These are phyloP conservation scores for Haplographium delicatum DNA, from an alignment of 495 filamentous ascomycete species.

Conservation along the genomic window DNA sequence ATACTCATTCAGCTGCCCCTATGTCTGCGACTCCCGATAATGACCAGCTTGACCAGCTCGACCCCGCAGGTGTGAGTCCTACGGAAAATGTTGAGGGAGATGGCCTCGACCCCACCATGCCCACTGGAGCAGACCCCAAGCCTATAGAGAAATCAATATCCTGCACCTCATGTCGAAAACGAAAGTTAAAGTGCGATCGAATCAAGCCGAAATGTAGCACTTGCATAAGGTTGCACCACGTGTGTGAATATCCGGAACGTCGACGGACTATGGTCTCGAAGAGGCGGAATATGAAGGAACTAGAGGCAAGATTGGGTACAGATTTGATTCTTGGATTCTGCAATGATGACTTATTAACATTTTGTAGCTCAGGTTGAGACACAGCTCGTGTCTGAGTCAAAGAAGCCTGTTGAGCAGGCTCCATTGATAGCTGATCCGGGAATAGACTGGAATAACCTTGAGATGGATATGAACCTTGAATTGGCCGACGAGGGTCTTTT, in stretches of 20 bases:
- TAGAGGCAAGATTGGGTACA: slow-evolving; percentile 89
- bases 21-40: slow-evolving; percentile 2
- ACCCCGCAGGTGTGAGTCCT: neutral
- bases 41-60: neutral
- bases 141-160: slow-evolving; percentile 70
- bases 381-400: slow-evolving; percentile 12
- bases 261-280: slow-evolving; percentile 95
- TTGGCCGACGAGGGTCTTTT: slow-evolving; percentile 8
- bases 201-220: slow-evolving; percentile 83
- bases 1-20: neutral
- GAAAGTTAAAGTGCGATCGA: slow-evolving; percentile 82
- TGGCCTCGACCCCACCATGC: neutral
- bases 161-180: slow-evolving; percentile 86
- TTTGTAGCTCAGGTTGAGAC: slow-evolving; percentile 23
- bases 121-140: slow-evolving; percentile 9
- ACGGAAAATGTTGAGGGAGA: neutral
- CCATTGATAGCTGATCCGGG: neutral
- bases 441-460: slow-evolving; percentile 13
- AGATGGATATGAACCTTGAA: slow-evolving; percentile 31
- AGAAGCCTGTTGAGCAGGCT: slow-evolving; percentile 9
- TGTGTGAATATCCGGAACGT: slow-evolving; percentile 91
- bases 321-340: slow-evolving; percentile 1
- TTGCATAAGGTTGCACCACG: slow-evolving; percentile 79
- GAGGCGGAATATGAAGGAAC: slow-evolving; percentile 92
- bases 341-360: neutral